These are phyloP conservation scores for Cicer arietinum DNA, from an alignment of 306 rosid species.

Conservation along the genomic window DNA sequence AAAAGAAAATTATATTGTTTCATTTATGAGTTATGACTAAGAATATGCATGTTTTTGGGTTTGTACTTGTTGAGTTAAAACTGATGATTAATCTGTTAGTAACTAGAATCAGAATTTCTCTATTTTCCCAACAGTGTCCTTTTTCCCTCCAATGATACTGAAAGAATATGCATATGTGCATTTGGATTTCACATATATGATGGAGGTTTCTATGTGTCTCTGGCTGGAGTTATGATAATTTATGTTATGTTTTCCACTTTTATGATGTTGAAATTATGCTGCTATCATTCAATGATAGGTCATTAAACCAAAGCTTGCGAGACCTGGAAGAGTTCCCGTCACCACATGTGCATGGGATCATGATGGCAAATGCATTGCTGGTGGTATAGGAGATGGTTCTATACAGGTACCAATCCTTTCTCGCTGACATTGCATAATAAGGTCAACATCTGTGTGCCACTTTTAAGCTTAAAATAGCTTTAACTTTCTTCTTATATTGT, in stretches of 20 bases:
- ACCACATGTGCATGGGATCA: slow-evolving; percentile 90
- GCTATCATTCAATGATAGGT: slow-evolving; percentile 62
- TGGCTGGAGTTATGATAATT: slow-evolving; percentile 31
- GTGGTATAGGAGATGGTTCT: slow-evolving; percentile 96
- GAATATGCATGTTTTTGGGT: slow-evolving; percentile 1
- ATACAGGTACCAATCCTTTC: slow-evolving; percentile 67
- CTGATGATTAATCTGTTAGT: slow-evolving; percentile 14
- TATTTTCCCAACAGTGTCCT: neutral
- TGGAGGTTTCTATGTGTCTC: slow-evolving; percentile 9
- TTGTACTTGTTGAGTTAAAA: slow-evolving; percentile 13
- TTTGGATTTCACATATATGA: slow-evolving; percentile 6
- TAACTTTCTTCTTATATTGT: slow-evolving; percentile 37
- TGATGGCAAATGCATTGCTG: slow-evolving; percentile 88
- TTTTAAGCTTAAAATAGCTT: slow-evolving; percentile 19
- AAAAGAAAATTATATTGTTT: neutral
- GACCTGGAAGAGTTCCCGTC: slow-evolving; percentile 93
- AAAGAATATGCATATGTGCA: slow-evolving; percentile 12
- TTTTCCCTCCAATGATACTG: slow-evolving; percentile 1
- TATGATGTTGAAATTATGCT: slow-evolving; percentile 34
- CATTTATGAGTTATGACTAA: neutral
- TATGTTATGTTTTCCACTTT: slow-evolving; percentile 17
- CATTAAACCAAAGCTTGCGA: slow-evolving; percentile 87
- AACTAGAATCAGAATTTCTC: slow-evolving; percentile 5
- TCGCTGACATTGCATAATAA: slow-evolving; percentile 15
- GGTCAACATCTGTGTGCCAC: slow-evolving; percentile 9